Evolutionary conservation across 2,329 filamentous ascomycete genomes (phyloP).

Genomic region (Arthrobotrys sinensis): DNA sequence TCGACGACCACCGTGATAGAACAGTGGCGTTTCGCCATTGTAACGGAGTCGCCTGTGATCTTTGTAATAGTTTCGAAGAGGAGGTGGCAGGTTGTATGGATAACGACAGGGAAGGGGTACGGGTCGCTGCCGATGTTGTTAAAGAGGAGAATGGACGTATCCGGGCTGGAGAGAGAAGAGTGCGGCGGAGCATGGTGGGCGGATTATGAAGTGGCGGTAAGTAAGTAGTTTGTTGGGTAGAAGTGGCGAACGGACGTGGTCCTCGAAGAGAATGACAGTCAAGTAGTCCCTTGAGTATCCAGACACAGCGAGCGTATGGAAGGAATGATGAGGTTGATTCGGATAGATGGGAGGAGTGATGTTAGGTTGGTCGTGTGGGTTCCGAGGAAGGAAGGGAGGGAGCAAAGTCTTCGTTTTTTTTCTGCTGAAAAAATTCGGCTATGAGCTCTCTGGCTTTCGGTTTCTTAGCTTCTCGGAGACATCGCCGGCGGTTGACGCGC

Average conservation of each 20-base stretch:
- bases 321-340: neutral
- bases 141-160: conserved; percentile 65
- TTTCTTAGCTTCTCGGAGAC: conserved; percentile 10
- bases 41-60: conserved; percentile 40
- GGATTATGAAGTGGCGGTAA: neutral
- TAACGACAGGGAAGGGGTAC: conserved; percentile 29
- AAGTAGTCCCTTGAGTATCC: conserved; percentile 58
- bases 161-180: conserved; percentile 46
- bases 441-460: conserved; percentile 24
- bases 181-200: conserved; percentile 53
- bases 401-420: conserved; percentile 10
- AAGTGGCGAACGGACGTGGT: neutral
- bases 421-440: conserved; percentile 37
- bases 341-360: conserved; percentile 14
- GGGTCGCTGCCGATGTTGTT: conserved; percentile 63
- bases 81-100: conserved; percentile 31
- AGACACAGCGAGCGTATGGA: conserved; percentile 11
- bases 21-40: conserved; percentile 58
- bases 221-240: neutral
- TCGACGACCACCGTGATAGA: conserved; percentile 56
- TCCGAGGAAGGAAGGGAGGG: neutral
- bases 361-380: conserved; percentile 5
- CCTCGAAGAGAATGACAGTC: conserved; percentile 54
- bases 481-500: conserved; percentile 26
- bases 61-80: conserved; percentile 33